Evolutionary conservation across 1,284 basidiomycete genomes (phyloP).

Genomic region (Pyrrhoderma noxium): DNA sequence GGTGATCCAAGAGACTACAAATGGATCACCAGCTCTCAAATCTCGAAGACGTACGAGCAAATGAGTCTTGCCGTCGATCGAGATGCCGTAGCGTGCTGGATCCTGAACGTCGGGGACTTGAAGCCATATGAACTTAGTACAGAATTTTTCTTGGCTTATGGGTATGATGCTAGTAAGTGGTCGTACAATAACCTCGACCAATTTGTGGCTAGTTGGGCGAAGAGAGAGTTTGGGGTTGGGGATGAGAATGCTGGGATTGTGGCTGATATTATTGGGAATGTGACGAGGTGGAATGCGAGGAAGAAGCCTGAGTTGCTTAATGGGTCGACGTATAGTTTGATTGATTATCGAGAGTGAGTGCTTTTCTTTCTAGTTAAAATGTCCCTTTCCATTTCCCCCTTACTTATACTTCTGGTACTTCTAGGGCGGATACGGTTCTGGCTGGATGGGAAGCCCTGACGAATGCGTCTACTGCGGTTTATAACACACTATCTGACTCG

Average conservation of each 20-base stretch:
- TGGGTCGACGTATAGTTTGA: conserved; percentile 52
- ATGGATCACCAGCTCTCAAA: conserved; percentile 37
- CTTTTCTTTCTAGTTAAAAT: no score
- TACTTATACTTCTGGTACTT: background rate
- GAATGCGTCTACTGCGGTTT: conserved; percentile 46
- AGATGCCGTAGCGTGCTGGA: conserved; percentile 50
- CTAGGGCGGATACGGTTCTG: conserved; percentile 50
- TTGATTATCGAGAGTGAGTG: conserved; percentile 61
- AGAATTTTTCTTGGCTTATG: conserved; percentile 62
- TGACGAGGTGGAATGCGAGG: conserved; percentile 54
- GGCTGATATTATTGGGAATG: conserved; percentile 46
- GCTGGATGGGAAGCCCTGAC: conserved; percentile 42
- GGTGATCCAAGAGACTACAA: conserved; percentile 53
- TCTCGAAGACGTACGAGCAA: conserved; percentile 46
- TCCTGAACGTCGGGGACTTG: conserved; percentile 62
- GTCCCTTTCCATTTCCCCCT: conserved; percentile 5
- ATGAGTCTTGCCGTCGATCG: conserved; percentile 53
- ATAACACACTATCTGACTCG: conserved; percentile 39
- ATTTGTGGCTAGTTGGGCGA: conserved; percentile 53
- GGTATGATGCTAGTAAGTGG: conserved; percentile 52
- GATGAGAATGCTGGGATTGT: conserved; percentile 34
- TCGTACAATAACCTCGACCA: conserved; percentile 42
- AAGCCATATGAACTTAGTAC: conserved; percentile 67
- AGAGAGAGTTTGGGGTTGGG: conserved; percentile 54
- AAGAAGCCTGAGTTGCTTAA: conserved; percentile 65